Percentiles rank a stretch among this genome's conserved stretches.
Evolutionary conservation across 768 basidiomycete genomes (phyloP).

Genomic region (Boletus patriciae): DNA sequence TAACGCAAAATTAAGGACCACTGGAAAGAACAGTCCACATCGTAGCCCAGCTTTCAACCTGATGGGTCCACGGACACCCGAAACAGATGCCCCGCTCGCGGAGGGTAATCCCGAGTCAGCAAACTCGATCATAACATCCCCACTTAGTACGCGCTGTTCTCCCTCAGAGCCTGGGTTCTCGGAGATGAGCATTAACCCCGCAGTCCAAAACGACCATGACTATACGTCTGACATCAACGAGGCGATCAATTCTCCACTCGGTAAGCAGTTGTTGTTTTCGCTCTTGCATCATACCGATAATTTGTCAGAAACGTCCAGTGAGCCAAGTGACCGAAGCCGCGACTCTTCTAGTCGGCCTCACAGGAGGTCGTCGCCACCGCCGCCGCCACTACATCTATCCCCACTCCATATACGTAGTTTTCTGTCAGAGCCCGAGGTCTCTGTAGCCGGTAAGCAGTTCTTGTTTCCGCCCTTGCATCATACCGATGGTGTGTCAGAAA

Average conservation of each 20-base stretch:
- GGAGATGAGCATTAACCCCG: neutral
- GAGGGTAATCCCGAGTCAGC: neutral
- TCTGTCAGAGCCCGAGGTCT: neutral
- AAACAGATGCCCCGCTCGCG: neutral
- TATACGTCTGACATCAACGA: neutral
- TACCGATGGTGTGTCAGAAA: slow-evolving; percentile 2
- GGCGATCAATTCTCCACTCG: neutral
- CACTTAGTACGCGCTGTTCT: neutral
- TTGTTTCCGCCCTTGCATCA: too few relatives aligned
- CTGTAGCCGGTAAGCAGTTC: neutral
- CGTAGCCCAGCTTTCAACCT: neutral
- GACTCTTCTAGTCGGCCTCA: neutral
- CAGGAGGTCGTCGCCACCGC: slow-evolving; percentile 5
- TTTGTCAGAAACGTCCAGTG: neutral
- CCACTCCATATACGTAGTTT: neutral
- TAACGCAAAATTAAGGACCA: neutral
- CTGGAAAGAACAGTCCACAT: neutral
- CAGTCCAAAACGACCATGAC: neutral
- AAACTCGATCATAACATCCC: neutral
- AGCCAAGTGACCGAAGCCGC: neutral
- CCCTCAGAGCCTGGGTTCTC: neutral
- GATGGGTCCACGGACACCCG: neutral
- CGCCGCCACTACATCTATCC: neutral
- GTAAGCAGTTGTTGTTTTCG: neutral
- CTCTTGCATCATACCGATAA: neutral